phyloP scores from a whole-genome alignment of 257 asterid genomes.

The Salvia splendens region DNA sequence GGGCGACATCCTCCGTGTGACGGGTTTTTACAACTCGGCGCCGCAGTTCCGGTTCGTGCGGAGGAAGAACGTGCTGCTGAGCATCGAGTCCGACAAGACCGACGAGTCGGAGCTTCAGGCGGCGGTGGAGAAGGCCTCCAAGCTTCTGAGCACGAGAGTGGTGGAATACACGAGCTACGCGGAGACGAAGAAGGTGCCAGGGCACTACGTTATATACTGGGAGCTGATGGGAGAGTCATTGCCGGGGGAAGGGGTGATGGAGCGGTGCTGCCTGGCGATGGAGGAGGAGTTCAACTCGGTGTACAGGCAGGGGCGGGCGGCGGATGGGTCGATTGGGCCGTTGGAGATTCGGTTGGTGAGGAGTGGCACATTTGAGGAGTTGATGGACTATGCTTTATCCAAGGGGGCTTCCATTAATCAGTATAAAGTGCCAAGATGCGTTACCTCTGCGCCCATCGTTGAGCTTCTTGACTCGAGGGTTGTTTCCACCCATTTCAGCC shows the following conservation, averaged over 20 bases:
- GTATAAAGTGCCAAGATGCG: conserved; percentile 62
- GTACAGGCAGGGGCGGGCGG: conserved; percentile 32
- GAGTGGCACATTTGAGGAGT: conserved; percentile 42
- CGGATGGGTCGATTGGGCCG: conserved; percentile 36
- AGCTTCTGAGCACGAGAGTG: conserved; percentile 30
- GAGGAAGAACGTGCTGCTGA: conserved; percentile 40
- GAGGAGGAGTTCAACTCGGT: conserved; percentile 38
- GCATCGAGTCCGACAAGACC: conserved; percentile 44
- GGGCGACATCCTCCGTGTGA: conserved; percentile 45
- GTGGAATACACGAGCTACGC: conserved; percentile 46
- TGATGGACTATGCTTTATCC: conserved; percentile 41
- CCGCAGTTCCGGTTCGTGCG: conserved; percentile 41
- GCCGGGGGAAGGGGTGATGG: conserved; percentile 28
- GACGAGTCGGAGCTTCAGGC: conserved; percentile 44
- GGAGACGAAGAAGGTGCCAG: conserved; percentile 24
- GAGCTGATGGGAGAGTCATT: conserved; percentile 29
- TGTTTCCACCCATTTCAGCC: conserved; percentile 73
- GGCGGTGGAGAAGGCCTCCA: conserved; percentile 36
- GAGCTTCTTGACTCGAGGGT: conserved; percentile 78
- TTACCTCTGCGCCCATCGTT: conserved; percentile 65
- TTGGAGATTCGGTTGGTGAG: conserved; percentile 42
- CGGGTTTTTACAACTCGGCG: conserved; percentile 41
- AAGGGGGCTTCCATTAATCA: conserved; percentile 43
- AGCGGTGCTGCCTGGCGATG: conserved; percentile 40
- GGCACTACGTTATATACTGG: conserved; percentile 42